A percentile compares a stretch with the other conserved stretches of the same genome.
These are phyloP conservation scores for Trichodelitschia bisporula DNA, from an alignment of 495 filamentous ascomycete genomes.

Conservation along the genomic window DNA sequence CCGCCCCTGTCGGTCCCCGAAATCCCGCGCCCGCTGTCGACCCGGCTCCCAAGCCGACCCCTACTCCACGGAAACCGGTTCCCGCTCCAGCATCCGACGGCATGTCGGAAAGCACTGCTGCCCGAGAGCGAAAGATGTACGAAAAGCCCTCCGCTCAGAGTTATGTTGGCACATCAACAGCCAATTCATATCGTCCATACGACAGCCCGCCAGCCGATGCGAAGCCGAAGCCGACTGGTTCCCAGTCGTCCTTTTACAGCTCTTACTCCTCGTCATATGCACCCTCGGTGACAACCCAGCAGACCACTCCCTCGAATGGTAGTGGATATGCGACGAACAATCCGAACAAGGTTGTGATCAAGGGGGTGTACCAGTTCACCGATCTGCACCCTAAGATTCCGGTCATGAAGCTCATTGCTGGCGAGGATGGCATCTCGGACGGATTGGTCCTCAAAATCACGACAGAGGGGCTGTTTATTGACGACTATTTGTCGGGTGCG, in stretches of 20 bases:
- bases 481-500: constrained; percentile 73
- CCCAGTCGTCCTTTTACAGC: constrained; percentile 53
- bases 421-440: constrained; percentile 53
- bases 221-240: constrained; percentile 25
- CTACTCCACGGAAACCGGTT: not conserved
- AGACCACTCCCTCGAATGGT: constrained; percentile 56
- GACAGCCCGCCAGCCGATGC: constrained; percentile 27
- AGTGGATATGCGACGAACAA: constrained; percentile 63
- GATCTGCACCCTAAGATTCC: constrained; percentile 62
- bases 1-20: too few species aligned
- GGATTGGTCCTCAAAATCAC: constrained; percentile 65
- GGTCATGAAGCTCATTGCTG: constrained; percentile 54
- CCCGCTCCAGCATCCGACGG: too few species aligned
- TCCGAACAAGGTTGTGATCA: constrained; percentile 83
- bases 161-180: constrained; percentile 34
- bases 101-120: too few species aligned
- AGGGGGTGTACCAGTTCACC: constrained; percentile 74
- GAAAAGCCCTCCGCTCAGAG: constrained; percentile 34
- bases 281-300: constrained; percentile 55
- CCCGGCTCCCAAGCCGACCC: not conserved
- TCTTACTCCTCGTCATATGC: constrained; percentile 50
- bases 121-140: constrained; percentile 32
- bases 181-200: constrained; percentile 66
- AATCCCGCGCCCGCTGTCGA: too few species aligned
- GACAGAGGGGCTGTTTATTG: constrained; percentile 83